phyloP scores from a whole-genome alignment of 78 protist genomes.

The Dictyostelium capitatum region DNA sequence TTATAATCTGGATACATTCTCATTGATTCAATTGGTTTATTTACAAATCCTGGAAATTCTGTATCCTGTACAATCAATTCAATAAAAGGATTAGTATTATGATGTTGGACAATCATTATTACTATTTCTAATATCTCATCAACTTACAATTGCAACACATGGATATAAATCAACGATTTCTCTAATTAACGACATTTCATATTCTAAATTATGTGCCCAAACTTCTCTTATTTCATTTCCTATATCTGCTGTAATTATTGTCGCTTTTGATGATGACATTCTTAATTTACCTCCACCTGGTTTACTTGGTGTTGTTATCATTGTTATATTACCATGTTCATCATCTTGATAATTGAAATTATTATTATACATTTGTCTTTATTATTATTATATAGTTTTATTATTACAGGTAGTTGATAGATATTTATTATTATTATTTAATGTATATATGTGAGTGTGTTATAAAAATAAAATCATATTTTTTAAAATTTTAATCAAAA shows the following conservation, averaged over 20 bases:
- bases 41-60: constrained; percentile 99
- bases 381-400: background rate
- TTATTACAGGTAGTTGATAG: too few relatives aligned
- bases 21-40: constrained; percentile 93
- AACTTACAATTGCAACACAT: constrained; percentile 94
- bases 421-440: too few relatives aligned
- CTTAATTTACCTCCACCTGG: background rate
- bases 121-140: background rate
- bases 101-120: background rate
- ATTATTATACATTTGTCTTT: background rate
- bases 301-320: constrained; percentile 27
- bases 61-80: constrained; percentile 91
- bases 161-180: constrained; percentile 91
- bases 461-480: background rate
- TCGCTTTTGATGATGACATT: background rate
- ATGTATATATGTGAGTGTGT: background rate
- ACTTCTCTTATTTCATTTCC: constrained; percentile 88
- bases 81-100: too few relatives aligned
- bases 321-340: constrained; percentile 23
- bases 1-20: constrained; percentile 84
- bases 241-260: constrained; percentile 16
- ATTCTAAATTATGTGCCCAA: constrained; percentile 92
- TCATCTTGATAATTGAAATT: constrained; percentile 24
- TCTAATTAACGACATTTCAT: constrained; percentile 89
- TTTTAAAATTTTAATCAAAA: background rate